phyloP scores from a whole-genome alignment of 2,329 filamentous ascomycete genomes.

The Cladorrhinum sp. region DNA sequence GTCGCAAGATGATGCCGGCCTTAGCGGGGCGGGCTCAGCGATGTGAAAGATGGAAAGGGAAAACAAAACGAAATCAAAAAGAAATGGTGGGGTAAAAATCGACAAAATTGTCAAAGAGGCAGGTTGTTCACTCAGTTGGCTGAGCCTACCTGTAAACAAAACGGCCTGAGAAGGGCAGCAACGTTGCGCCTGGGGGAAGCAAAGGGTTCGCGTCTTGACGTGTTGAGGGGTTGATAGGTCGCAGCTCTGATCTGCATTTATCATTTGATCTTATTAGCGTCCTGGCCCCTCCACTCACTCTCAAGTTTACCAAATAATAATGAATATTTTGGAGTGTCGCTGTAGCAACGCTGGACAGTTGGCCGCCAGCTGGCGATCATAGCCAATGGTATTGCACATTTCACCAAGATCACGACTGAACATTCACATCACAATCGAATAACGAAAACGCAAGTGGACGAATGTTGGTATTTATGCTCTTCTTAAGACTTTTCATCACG shows the following conservation, averaged over 20 bases:
- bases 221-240: conserved; percentile 5
- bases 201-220: neutral
- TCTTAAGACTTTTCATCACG: conserved; percentile 22
- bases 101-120: neutral
- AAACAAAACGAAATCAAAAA: neutral
- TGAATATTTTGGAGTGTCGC: conserved; percentile 21
- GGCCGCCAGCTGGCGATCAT: neutral
- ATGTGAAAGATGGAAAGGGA: neutral
- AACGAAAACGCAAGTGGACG: neutral
- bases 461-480: conserved; percentile 25
- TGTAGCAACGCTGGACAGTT: conserved; percentile 25
- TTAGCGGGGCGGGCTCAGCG: neutral
- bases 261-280: neutral
- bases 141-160: neutral
- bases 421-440: neutral
- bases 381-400: neutral
- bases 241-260: conserved; percentile 6
- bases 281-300: neutral
- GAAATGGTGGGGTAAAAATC: neutral
- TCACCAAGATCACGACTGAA: neutral
- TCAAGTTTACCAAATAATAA: conserved; percentile 6
- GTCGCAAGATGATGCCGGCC: conserved; percentile 23
- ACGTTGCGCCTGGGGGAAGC: neutral
- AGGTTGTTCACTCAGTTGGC: neutral
- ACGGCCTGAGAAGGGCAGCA: neutral